phyloP scores from a whole-genome alignment of 306 rosid genomes.

The Pueraria montana region DNA sequence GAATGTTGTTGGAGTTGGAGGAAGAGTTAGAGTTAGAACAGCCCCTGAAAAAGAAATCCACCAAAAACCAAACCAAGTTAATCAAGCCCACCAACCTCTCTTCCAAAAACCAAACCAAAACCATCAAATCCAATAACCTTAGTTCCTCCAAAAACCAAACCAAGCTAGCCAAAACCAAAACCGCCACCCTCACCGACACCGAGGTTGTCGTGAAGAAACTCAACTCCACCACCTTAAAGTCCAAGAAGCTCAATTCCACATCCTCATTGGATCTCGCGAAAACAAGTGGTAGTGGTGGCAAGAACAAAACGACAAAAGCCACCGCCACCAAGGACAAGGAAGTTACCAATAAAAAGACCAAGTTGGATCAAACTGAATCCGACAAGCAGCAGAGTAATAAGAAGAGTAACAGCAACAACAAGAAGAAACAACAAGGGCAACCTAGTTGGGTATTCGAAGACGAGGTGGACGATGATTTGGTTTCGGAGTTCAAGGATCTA shows the following conservation, averaged over 20 bases:
- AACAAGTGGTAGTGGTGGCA: conserved; percentile 40
- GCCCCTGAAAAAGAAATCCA: conserved; percentile 63
- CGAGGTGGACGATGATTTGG: conserved; percentile 61
- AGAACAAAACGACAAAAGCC: conserved; percentile 73
- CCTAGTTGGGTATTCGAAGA: conserved; percentile 69
- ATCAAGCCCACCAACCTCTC: conserved; percentile 51
- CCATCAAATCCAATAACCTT: conserved; percentile 51
- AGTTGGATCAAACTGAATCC: conserved; percentile 32
- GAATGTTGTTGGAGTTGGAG: conserved; percentile 32
- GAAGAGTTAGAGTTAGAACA: conserved; percentile 15
- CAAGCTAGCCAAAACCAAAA: conserved; percentile 57
- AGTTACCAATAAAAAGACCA: conserved; percentile 38
- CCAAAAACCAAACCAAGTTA: conserved; percentile 65
- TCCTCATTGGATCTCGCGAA: conserved; percentile 65
- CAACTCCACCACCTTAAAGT: conserved; percentile 65
- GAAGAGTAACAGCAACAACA: conserved; percentile 12
- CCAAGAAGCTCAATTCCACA: conserved; percentile 71
- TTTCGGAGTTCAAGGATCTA: conserved; percentile 72
- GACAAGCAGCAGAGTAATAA: conserved; percentile 14
- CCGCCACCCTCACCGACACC: conserved; percentile 48
- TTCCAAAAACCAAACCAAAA: conserved; percentile 68
- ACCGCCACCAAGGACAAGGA: conserved; percentile 47
- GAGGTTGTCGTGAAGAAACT: conserved; percentile 57
- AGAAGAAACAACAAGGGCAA: conserved; percentile 36
- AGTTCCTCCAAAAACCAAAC: conserved; percentile 69